Evolutionary conservation across 768 basidiomycete genomes (phyloP), one percentile per base, ranked within the genome.

Genomic region (Lactifluus rugatus): DNA sequence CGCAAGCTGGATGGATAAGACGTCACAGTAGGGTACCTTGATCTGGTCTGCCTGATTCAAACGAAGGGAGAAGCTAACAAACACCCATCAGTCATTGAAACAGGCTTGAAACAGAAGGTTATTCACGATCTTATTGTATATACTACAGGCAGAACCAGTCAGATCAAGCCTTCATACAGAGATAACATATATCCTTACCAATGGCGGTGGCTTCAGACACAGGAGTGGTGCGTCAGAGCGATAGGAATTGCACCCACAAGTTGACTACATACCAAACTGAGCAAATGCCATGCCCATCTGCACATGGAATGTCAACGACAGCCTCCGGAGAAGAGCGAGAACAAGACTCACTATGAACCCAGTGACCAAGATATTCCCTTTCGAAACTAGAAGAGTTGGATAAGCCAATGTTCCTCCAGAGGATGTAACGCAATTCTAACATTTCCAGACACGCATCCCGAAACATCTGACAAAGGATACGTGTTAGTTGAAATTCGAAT

Each of bases 51-150:
- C 74, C 2, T 75, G 70, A 23, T 73, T 70, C 6, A 84, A 64
- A 49, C 69, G 70, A 9, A 75, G 61, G 34, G 66, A 58, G 61
- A 81, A 74, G 53, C 76, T 81, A 36, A 44, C 23, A 36, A 54
- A 28, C 2, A 5, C 37, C 13, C 5, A 36, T 51, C 31, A 55
- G 48, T 31, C 26, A 28, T 41, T 39, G 52, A 23, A 46, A 37
- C 32, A 46, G 17, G n/a, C 54, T n/a, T 3, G 48, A 32, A 41
- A 39, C 7, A 28, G 5, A 42, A 26, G 19, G 21, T 6, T 11
- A 64, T 72, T 58, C 44, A 82, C 82, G 72, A 66, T 73, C 72
- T 69, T 45, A 74, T 61, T 23, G 78, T 75, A 61, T 74, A 83
- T 7, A 66, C 80, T 66, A 23, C 42, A 57, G 69, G 10, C 3